A percentile compares a stretch with the other conserved stretches of the same genome.
Conservation (phyloP, 768 basidiomycete genomes). For the Amylocystis lapponica region DNA sequence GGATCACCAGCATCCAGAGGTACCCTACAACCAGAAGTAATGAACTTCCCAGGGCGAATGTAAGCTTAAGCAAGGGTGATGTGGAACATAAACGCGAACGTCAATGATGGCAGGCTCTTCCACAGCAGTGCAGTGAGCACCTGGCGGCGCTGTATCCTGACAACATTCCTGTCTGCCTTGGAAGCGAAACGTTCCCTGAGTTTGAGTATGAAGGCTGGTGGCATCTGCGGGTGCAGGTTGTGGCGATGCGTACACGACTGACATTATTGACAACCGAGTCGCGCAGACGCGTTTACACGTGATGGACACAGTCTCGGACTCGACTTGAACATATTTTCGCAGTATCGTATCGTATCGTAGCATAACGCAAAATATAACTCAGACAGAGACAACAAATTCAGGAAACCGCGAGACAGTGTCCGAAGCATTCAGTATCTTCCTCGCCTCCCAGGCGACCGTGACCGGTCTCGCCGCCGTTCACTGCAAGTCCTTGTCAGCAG, state of each 20-base stretch:
- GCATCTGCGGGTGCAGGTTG: neutral
- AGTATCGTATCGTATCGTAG: neutral
- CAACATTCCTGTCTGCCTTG: slow-evolving; percentile 19
- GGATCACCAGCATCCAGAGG: slow-evolving; percentile 80
- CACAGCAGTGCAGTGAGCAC: slow-evolving; percentile 30
- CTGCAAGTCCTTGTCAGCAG: slow-evolving; percentile 10
- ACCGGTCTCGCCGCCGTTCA: slow-evolving; percentile 25
- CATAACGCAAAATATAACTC: neutral
- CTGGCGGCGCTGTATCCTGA: slow-evolving; percentile 42
- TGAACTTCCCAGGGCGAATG: slow-evolving; percentile 34
- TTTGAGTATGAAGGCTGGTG: neutral
- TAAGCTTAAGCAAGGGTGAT: neutral
- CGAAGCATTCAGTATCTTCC: slow-evolving; percentile 19
- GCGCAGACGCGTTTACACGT: neutral
- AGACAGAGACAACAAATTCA: neutral
- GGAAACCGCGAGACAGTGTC: neutral
- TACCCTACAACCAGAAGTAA: slow-evolving; percentile 61
- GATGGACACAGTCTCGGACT: too few species aligned
- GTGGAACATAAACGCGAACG: slow-evolving; percentile 5
- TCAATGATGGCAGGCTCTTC: slow-evolving; percentile 26
- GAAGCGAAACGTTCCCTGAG: slow-evolving; percentile 6
- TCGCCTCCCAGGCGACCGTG: slow-evolving; percentile 25
- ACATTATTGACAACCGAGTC: neutral
- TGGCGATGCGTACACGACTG: neutral
- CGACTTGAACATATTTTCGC: too few species aligned